phyloP scores from a whole-genome alignment of 1,139 yeast species.

The Pneumocystis carinii region DNA sequence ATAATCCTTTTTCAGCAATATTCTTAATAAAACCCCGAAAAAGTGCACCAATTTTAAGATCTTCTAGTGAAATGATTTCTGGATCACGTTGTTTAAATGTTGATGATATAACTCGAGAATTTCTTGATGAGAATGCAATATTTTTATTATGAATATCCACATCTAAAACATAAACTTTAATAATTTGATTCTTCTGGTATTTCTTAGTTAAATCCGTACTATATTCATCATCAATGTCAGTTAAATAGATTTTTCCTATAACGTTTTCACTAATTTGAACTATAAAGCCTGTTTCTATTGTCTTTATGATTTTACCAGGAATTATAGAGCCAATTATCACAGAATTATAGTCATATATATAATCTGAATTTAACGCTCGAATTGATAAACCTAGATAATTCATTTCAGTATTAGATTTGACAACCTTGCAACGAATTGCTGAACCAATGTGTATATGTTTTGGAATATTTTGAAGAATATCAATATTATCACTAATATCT shows the following conservation, averaged over 20 bases:
- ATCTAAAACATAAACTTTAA: slow-evolving; percentile 31
- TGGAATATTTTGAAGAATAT: slow-evolving; percentile 27
- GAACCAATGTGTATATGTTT: slow-evolving; percentile 53
- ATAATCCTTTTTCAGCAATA: slow-evolving; percentile 63
- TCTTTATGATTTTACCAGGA: slow-evolving; percentile 53
- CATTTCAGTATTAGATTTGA: slow-evolving; percentile 39
- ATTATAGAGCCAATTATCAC: slow-evolving; percentile 39
- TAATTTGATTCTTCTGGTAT: slow-evolving; percentile 42
- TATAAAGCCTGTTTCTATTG: slow-evolving; percentile 46
- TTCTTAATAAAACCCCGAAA: slow-evolving; percentile 68
- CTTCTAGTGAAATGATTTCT: slow-evolving; percentile 35
- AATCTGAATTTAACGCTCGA: slow-evolving; percentile 26
- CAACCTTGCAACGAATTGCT: slow-evolving; percentile 47
- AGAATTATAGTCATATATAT: slow-evolving; percentile 5
- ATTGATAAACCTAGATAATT: slow-evolving; percentile 38
- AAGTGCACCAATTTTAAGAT: slow-evolving; percentile 52
- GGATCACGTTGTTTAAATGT: slow-evolving; percentile 29
- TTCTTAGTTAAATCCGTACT: slow-evolving; percentile 33
- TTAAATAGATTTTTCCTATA: slow-evolving; percentile 48
- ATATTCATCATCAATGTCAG: slow-evolving; percentile 69
- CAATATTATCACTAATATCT: slow-evolving; percentile 37
- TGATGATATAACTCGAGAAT: slow-evolving; percentile 3
- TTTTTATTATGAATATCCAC: slow-evolving; percentile 21
- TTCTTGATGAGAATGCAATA: slow-evolving; percentile 21
- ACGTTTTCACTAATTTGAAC: slow-evolving; percentile 31